Evolutionary conservation across 257 asterid genomes (phyloP).

Genomic region (Salvia miltiorrhiza): DNA sequence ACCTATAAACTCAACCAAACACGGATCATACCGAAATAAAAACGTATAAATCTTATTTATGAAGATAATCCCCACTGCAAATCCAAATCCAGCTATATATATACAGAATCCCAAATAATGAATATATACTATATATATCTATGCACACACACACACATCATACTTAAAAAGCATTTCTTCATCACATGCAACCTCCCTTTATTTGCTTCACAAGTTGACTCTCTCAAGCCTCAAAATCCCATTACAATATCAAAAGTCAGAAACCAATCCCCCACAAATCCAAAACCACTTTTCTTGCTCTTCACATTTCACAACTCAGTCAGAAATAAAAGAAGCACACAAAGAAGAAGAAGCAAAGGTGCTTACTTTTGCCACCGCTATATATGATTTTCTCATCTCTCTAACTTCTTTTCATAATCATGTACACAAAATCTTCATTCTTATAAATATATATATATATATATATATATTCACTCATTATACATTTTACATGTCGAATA

Average conservation of each 20-base stretch:
- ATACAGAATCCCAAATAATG: background rate
- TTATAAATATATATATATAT: background rate
- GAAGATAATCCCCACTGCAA: no score
- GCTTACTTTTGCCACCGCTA: background rate
- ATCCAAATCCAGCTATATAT: background rate
- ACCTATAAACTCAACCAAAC: no score
- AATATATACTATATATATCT: background rate
- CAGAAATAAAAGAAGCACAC: background rate
- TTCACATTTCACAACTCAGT: slow-evolving; percentile 14
- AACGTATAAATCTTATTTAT: no score
- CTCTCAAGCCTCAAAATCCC: slow-evolving; percentile 13
- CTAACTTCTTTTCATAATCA: background rate
- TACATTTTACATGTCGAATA: slow-evolving; percentile 6
- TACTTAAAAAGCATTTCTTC: slow-evolving; percentile 9
- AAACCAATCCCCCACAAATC: background rate
- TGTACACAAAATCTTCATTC: background rate
- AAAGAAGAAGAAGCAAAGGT: slow-evolving; percentile 30
- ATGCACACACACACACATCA: background rate
- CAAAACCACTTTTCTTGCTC: slow-evolving; percentile 23
- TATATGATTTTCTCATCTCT: slow-evolving; percentile 1
- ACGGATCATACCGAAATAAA: no score
- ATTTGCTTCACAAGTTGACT: slow-evolving; percentile 25
- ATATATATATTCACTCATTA: background rate
- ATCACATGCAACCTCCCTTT: slow-evolving; percentile 19
- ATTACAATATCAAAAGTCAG: background rate